Evolutionary conservation across 2,329 filamentous ascomycete species (phyloP).

Genomic region (Chaetomiaceae sp.): DNA sequence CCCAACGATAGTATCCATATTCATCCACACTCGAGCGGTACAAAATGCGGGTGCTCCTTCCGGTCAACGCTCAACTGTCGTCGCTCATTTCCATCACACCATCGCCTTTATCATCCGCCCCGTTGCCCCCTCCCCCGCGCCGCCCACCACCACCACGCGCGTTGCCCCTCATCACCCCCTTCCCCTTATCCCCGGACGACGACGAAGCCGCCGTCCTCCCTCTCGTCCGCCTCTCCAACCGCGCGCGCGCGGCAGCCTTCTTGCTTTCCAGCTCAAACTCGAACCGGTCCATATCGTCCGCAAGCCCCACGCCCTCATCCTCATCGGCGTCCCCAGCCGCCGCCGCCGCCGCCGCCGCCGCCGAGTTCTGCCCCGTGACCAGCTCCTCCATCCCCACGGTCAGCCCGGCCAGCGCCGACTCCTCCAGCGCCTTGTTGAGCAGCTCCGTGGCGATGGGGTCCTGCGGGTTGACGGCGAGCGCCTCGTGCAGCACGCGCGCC

Average conservation of each 20-base stretch:
- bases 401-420: conserved; percentile 44
- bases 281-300: conserved; percentile 39
- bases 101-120: conserved; percentile 24
- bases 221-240: conserved; percentile 22
- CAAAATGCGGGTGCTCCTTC: too few species aligned
- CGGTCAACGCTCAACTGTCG: conserved; percentile 42
- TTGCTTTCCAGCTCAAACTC: conserved; percentile 46
- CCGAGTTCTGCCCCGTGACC: conserved; percentile 5
- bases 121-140: conserved; percentile 24
- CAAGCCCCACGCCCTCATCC: conserved; percentile 37
- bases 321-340: conserved; percentile 24
- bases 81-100: conserved; percentile 54
- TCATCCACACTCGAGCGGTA: too few species aligned
- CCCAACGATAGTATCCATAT: conserved; percentile 7
- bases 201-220: neutral
- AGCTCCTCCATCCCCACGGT: conserved; percentile 12
- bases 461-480: conserved; percentile 69
- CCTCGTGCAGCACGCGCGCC: conserved; percentile 76
- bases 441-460: conserved; percentile 77
- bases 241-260: conserved; percentile 39
- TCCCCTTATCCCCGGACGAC: conserved; percentile 29
- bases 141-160: conserved; percentile 21
- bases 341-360: conserved; percentile 1
- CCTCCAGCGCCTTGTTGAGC: conserved; percentile 63
- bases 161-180: conserved; percentile 39